Conservation (phyloP, 345 rosid species). For the Boechera divaricarpa region DNA sequence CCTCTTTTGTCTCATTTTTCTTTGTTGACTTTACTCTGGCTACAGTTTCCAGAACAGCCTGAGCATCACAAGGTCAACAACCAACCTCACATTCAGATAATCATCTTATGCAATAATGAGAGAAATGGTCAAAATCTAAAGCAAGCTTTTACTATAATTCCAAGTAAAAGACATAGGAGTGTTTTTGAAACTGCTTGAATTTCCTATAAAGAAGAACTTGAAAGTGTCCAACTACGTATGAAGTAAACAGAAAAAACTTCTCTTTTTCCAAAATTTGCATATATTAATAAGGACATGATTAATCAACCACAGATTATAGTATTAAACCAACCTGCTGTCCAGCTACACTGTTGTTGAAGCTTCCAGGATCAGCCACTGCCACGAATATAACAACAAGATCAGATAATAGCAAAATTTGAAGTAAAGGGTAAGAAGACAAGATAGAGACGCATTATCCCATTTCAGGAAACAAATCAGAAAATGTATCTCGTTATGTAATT, state of each 20-base stretch:
- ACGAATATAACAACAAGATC: constrained; percentile 2
- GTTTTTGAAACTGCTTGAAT: neutral
- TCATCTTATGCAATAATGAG: constrained; percentile 10
- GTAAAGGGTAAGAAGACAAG: constrained; percentile 9
- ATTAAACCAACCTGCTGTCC: constrained; percentile 67
- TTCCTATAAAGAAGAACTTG: neutral
- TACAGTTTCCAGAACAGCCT: constrained; percentile 96
- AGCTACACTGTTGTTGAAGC: constrained; percentile 88
- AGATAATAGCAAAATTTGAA: neutral
- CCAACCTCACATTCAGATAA: constrained; percentile 32
- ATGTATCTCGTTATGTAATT: neutral
- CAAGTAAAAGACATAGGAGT: neutral
- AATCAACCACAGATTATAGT: no score
- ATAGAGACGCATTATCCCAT: neutral
- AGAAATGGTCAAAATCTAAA: neutral
- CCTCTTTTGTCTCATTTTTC: constrained; percentile 86
- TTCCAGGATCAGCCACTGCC: constrained; percentile 75
- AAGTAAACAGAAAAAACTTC: neutral
- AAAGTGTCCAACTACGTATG: neutral
- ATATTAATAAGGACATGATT: neutral
- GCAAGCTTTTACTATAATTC: neutral
- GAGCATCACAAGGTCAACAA: constrained; percentile 43
- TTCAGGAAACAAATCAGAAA: constrained; percentile 28
- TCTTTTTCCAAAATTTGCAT: neutral
- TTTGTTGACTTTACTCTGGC: constrained; percentile 72